These are phyloP conservation scores for Kurtzmaniella quercitrusa DNA, from an alignment of 1,139 yeast species.

Conservation along the genomic window DNA sequence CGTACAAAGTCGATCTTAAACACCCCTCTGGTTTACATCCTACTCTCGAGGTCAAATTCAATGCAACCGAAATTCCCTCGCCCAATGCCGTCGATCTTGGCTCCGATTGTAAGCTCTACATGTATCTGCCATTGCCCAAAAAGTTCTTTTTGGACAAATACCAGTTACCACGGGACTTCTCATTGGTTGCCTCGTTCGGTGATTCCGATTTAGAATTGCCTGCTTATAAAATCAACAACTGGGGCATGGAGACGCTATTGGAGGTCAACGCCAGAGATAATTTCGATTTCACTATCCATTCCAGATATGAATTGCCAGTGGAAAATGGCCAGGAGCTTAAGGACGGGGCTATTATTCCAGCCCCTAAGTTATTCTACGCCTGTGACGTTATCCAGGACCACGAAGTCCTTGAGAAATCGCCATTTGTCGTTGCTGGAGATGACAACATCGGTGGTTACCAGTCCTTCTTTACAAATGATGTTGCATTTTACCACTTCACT, in stretches of 20 bases:
- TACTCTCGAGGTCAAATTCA: slow-evolving; percentile 15
- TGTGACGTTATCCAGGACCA: slow-evolving; percentile 27
- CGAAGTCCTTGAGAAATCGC: slow-evolving; percentile 27
- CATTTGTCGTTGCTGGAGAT: slow-evolving; percentile 27
- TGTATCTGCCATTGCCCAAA: slow-evolving; percentile 28
- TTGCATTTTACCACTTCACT: slow-evolving; percentile 36
- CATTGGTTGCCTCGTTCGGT: slow-evolving; percentile 29
- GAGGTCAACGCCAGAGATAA: slow-evolving; percentile 9
- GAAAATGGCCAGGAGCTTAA: slow-evolving; percentile 8
- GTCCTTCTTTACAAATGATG: slow-evolving; percentile 35
- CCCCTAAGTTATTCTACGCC: slow-evolving; percentile 30
- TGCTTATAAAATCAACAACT: slow-evolving; percentile 30
- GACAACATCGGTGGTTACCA: slow-evolving; percentile 32
- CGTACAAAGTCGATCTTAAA: slow-evolving; percentile 7
- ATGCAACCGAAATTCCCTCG: neutral
- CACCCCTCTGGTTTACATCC: slow-evolving; percentile 39
- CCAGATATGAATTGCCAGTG: slow-evolving; percentile 36
- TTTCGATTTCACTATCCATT: slow-evolving; percentile 29
- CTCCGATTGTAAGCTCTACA: slow-evolving; percentile 28
- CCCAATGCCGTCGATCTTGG: slow-evolving; percentile 19
- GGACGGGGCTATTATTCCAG: slow-evolving; percentile 9
- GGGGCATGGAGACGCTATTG: slow-evolving; percentile 41
- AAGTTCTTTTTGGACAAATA: slow-evolving; percentile 39
- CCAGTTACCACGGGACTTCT: slow-evolving; percentile 26
- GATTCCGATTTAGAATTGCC: slow-evolving; percentile 40